A percentile compares a stretch with the other conserved stretches of the same genome.
Evolutionary conservation across 352 stramenopile genomes (phyloP).

Genomic region (Globisporangium iwayamae): DNA sequence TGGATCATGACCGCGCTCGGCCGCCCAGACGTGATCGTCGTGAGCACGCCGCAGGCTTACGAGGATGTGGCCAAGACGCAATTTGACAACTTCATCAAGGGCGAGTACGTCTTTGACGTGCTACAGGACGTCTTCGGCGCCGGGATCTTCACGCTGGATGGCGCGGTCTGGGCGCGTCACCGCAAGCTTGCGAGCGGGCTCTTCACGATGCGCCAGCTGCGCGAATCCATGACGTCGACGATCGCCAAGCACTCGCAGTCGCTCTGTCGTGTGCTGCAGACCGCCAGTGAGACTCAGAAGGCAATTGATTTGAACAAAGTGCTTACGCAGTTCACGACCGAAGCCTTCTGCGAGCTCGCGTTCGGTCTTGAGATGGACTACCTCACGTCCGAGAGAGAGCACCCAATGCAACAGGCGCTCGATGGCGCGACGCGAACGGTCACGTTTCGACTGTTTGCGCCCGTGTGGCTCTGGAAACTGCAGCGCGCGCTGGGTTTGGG

Average conservation of each 20-base stretch:
- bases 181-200: slow-evolving; percentile 66
- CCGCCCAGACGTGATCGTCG: slow-evolving; percentile 27
- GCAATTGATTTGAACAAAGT: slow-evolving; percentile 16
- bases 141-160: slow-evolving; percentile 46
- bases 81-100: slow-evolving; percentile 69
- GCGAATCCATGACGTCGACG: slow-evolving; percentile 11
- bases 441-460: slow-evolving; percentile 17
- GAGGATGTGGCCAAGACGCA: slow-evolving; percentile 47
- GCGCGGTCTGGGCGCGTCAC: slow-evolving; percentile 34
- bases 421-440: slow-evolving; percentile 17
- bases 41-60: slow-evolving; percentile 27
- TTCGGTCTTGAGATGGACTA: slow-evolving; percentile 30
- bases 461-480: slow-evolving; percentile 34
- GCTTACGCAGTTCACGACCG: slow-evolving; percentile 30
- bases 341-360: slow-evolving; percentile 35
- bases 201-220: slow-evolving; percentile 35
- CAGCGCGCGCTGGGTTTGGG: slow-evolving; percentile 24
- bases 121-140: slow-evolving; percentile 48
- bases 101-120: slow-evolving; percentile 26
- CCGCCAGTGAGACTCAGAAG: neutral
- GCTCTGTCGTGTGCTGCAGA: slow-evolving; percentile 3
- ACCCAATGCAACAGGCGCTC: slow-evolving; percentile 28
- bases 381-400: slow-evolving; percentile 15
- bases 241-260: slow-evolving; percentile 9
- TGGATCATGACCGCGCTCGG: slow-evolving; percentile 30